Evolutionary conservation across 2,329 filamentous ascomycete genomes (phyloP), one percentile per base, ranked within the genome.

Genomic region (Leptographium lundbergii): DNA sequence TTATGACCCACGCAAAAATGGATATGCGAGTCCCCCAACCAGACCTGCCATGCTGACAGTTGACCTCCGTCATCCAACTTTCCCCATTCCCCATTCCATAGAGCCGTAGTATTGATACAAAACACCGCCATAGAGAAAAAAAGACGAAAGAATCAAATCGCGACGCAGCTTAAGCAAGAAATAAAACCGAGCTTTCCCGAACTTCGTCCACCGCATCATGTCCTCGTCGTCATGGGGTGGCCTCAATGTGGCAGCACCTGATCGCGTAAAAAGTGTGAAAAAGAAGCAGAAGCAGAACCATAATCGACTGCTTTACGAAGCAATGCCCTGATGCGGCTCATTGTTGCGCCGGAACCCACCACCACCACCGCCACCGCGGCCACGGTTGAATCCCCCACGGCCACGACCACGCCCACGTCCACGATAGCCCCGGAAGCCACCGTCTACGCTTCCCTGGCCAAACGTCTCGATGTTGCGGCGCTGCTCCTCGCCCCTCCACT

Each of bases 381-480:
- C 67, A n/a, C 71, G 66, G 24, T 69, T 68, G 50, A 60, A 64
- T 7, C 74, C 74, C 24, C 77, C 77, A 61, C 80, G 75, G 29
- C 87, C 85, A 55, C 87, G 81, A 25, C 89, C 88, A 60, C 91
- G 85, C 42, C 88, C 88, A 51, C 90, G 82, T 34, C 90, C 89
- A 57, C 91, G 86, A 72, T 85, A 94, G 57, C 85, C 84, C 62
- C 88, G 82, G 70, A 84, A 88, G 19, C 84, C 81, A 56, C 84
- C 86, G 66, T 99, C 94, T 25, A 99, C 91, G 65, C 91, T 96
- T 57, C 91, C 91, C 71, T 97, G 91, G 10, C 94, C 94, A 66
- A 99, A 99, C 0, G 94, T 99, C 74, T 99, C 94, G 69, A 99
- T 88, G 70, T 97, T 97, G 75, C 90, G 91, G 71, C 87, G 90